These are phyloP conservation scores for Miamiensis avidus DNA, from an alignment of 169 alveolate genomes.

Conservation along the genomic window DNA sequence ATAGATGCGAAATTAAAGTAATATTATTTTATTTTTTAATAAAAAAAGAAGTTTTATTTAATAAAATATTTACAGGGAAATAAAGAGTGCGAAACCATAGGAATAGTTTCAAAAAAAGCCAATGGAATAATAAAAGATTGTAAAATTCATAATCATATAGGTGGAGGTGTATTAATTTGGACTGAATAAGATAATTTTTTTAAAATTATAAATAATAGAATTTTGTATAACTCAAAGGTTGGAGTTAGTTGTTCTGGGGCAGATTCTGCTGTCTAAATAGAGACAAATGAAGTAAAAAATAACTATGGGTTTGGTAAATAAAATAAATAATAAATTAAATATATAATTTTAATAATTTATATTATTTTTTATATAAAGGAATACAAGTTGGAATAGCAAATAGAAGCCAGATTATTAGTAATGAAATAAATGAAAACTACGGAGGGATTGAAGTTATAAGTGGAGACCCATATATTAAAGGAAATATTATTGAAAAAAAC, in stretches of 20 bases:
- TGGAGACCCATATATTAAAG: slow-evolving; percentile 66
- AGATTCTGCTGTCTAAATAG: slow-evolving; percentile 63
- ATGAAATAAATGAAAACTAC: slow-evolving; percentile 57
- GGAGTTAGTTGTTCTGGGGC: slow-evolving; percentile 64
- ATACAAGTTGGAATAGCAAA: slow-evolving; percentile 66
- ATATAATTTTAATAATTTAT: too few species aligned
- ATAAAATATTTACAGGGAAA: slow-evolving; percentile 55
- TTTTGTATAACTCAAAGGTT: slow-evolving; percentile 51
- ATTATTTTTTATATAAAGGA: too few species aligned
- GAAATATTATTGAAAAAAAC: slow-evolving; percentile 69
- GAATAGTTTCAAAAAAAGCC: slow-evolving; percentile 28
- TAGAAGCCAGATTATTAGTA: slow-evolving; percentile 57
- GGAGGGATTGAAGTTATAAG: slow-evolving; percentile 58
- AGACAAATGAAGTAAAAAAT: slow-evolving; percentile 55
- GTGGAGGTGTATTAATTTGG: slow-evolving; percentile 58
- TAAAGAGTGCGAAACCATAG: slow-evolving; percentile 9
- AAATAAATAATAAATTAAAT: too few species aligned
- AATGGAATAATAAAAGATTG: slow-evolving; percentile 39
- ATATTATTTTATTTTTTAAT: slow-evolving; percentile 46
- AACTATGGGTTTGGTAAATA: too few species aligned
- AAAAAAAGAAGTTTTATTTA: slow-evolving; percentile 24
- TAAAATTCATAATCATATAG: slow-evolving; percentile 33
- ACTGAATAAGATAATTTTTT: slow-evolving; percentile 41
- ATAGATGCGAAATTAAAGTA: slow-evolving; percentile 43
- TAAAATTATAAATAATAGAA: slow-evolving; percentile 55